Conservation (phyloP, 2,329 filamentous ascomycete species). For the Fusarium sp. region DNA sequence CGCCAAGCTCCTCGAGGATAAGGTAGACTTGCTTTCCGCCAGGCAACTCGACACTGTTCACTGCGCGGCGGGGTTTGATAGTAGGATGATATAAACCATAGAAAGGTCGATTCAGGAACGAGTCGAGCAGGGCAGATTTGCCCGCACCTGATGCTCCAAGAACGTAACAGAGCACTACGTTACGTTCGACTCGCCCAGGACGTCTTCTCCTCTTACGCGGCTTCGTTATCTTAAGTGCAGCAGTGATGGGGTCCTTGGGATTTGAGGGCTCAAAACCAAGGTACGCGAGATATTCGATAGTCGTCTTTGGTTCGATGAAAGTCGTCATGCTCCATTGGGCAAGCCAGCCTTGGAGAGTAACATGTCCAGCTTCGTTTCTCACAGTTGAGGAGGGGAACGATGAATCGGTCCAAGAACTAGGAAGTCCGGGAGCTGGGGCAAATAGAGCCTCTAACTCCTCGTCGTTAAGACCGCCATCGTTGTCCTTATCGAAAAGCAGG, state of each 20-base stretch:
- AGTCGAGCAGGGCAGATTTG: slow-evolving; percentile 90
- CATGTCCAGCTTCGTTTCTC: slow-evolving; percentile 92
- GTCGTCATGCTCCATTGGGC: slow-evolving; percentile 99
- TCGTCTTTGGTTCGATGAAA: slow-evolving; percentile 94
- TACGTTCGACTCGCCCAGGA: slow-evolving; percentile 88
- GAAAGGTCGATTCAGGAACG: slow-evolving; percentile 91
- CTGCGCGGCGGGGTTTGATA: slow-evolving; percentile 91
- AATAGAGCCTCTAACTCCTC: slow-evolving; percentile 87
- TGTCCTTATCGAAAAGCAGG: slow-evolving; percentile 94
- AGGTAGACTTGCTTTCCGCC: slow-evolving; percentile 98
- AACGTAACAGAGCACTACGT: slow-evolving; percentile 94
- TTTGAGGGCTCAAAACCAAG: slow-evolving; percentile 90
- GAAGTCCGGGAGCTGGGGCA: slow-evolving; percentile 90
- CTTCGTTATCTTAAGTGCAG: slow-evolving; percentile 92
- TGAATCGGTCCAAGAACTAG: slow-evolving; percentile 85
- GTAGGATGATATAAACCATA: slow-evolving; percentile 87
- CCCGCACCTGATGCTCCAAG: slow-evolving; percentile 86
- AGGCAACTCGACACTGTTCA: slow-evolving; percentile 95
- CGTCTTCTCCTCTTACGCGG: slow-evolving; percentile 85
- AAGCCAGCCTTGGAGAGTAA: slow-evolving; percentile 96
- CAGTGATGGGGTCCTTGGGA: slow-evolving; percentile 79
- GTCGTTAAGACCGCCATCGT: slow-evolving; percentile 92
- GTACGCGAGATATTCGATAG: slow-evolving; percentile 94
- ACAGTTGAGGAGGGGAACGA: slow-evolving; percentile 95
- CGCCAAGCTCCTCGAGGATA: slow-evolving; percentile 93